Percentiles rank a stretch among this genome's conserved stretches.
These are phyloP conservation scores for Fusarium temperatum DNA, from an alignment of 2,329 filamentous ascomycete species.

Conservation along the genomic window DNA sequence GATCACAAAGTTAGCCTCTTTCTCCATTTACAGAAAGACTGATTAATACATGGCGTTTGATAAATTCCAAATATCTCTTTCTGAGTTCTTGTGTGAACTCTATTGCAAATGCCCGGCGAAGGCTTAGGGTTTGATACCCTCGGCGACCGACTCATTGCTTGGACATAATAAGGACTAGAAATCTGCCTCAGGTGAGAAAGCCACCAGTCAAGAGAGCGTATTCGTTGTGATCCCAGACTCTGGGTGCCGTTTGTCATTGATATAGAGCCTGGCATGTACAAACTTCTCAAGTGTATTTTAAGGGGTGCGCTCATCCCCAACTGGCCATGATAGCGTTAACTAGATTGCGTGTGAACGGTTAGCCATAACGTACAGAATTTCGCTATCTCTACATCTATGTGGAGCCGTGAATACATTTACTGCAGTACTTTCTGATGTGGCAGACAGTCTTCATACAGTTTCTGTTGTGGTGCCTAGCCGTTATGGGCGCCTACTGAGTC, in stretches of 20 bases:
- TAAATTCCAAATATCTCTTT: neutral
- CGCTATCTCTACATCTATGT: neutral
- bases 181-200: neutral
- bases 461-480: neutral
- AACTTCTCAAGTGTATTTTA: neutral
- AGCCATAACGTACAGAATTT: neutral
- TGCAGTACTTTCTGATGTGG: neutral
- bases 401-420: neutral
- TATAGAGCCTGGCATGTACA: neutral
- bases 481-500: neutral
- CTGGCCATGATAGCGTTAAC: neutral
- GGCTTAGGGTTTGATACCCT: neutral
- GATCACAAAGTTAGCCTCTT: neutral
- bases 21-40: neutral
- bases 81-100: neutral
- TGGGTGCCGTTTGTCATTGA: neutral
- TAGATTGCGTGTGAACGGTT: too few relatives aligned
- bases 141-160: neutral
- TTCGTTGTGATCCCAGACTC: neutral
- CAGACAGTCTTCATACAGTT: neutral
- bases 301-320: neutral
- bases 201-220: neutral
- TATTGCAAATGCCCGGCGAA: neutral
- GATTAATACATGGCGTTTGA: neutral
- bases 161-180: neutral